Percentiles rank a stretch among this genome's conserved stretches.
phyloP scores from a whole-genome alignment of 108 stramenopile species.

The Nitzschia palea region DNA sequence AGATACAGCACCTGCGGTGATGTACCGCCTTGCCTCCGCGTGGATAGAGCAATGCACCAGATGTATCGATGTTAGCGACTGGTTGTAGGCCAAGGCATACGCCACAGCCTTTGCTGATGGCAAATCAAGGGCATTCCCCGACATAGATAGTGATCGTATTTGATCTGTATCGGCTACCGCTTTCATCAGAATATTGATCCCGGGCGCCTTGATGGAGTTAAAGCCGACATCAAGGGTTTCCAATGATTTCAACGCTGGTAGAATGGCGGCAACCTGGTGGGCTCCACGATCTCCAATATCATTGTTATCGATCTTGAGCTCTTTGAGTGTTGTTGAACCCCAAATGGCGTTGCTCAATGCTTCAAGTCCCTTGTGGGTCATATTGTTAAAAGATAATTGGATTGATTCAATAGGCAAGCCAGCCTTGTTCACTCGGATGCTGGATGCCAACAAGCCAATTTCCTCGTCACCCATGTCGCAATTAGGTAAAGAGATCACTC shows the following conservation, averaged over 20 bases:
- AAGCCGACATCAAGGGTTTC: constrained; percentile 79
- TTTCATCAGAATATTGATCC: constrained; percentile 80
- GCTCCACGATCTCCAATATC: constrained; percentile 80
- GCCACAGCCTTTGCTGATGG: constrained; percentile 75
- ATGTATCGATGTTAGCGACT: constrained; percentile 56
- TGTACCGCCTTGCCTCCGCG: constrained; percentile 77
- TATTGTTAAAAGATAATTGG: constrained; percentile 77
- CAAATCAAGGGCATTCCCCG: constrained; percentile 75
- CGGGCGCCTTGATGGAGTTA: constrained; percentile 66
- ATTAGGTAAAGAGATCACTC: constrained; percentile 72
- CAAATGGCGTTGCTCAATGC: constrained; percentile 76
- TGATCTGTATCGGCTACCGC: constrained; percentile 64
- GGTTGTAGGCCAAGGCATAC: constrained; percentile 80
- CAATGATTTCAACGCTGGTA: constrained; percentile 55
- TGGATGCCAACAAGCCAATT: constrained; percentile 55
- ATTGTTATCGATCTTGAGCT: constrained; percentile 85
- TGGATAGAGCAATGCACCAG: constrained; percentile 68
- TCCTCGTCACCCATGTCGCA: constrained; percentile 73
- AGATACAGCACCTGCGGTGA: constrained; percentile 81
- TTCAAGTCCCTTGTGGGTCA: constrained; percentile 78
- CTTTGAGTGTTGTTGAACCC: constrained; percentile 72
- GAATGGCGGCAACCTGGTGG: constrained; percentile 66
- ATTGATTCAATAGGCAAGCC: constrained; percentile 67
- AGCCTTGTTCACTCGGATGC: constrained; percentile 60
- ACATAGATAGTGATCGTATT: constrained; percentile 60